Base-by-base conservation (phyloP, 1,284 basidiomycete species). In the Cryptococcus depauperatus region DNA sequence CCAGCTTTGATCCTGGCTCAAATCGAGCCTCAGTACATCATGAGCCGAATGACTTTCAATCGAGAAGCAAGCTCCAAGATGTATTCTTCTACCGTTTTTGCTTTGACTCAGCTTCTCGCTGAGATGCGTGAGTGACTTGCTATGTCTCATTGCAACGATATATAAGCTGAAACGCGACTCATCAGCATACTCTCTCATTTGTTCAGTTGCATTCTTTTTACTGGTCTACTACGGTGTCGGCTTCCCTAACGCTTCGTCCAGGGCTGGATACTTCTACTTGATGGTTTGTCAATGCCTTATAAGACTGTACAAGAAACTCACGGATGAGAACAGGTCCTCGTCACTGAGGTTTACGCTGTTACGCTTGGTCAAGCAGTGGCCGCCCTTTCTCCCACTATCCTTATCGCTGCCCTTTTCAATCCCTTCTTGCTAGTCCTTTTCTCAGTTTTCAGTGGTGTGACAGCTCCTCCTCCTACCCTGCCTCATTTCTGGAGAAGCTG, bases 11-110 rank as follows among this genome's bases (percentile, higher is more conserved):
- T 71, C 23, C 55, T 69, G 30, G 61, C 64, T 40, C 71, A 66
- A 68, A 82, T 91, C 47, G 83, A 89, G 68, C 87, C 89, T 0
- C 70, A 86, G 72, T 93, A 88, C 75, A 85, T 93, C 60, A 75
- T 82, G 69, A 84, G 84, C 50, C 75, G 88, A 66, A 64, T 65
- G 74, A 72, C 66, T 14, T 68, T 65, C 50, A 62, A 56, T 51
- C 77, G 85, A 66, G 81, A 81, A 55, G 61, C 70, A 0, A 67
- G 62, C n/a, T 73, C 71, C 35, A 73, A 73, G 62, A 75, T 75
- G 71, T 73, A 73, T 61, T 63, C 60, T 29, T 63, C 63, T 14
- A 66, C 65, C 27, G 57, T 88, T 37, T 92, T 92, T 62, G 85
- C 87, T 11, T 77, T 86, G 38, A 82, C 81, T 9, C 87, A 90